phyloP scores from a whole-genome alignment of 2,329 filamentous ascomycete genomes.

The Lizonia empirigonia region DNA sequence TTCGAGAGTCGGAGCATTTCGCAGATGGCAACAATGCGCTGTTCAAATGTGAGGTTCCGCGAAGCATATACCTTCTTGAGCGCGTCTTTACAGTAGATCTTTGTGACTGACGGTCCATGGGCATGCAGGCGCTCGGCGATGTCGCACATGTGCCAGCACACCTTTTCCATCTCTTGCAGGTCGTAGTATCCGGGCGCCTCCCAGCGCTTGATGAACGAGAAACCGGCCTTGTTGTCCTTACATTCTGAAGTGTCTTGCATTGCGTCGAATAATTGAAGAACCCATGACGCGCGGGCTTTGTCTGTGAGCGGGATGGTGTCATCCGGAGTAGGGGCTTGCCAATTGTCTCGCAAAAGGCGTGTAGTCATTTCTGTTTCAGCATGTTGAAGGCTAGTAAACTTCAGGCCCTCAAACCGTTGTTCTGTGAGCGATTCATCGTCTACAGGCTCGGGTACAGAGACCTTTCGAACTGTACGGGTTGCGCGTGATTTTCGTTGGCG shows the following conservation, averaged over 20 bases:
- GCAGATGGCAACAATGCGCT: constrained; percentile 16
- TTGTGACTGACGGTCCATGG: constrained; percentile 4
- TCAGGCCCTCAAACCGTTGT: background rate
- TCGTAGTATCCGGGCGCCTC: constrained; percentile 8
- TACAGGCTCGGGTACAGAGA: background rate
- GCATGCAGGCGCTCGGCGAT: constrained; percentile 13
- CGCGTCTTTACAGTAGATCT: constrained; percentile 8
- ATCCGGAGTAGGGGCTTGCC: constrained; percentile 8
- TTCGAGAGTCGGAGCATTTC: constrained; percentile 14
- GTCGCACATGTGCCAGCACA: constrained; percentile 20
- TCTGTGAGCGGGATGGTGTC: constrained; percentile 5
- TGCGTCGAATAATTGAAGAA: constrained; percentile 8
- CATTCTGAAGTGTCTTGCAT: constrained; percentile 10
- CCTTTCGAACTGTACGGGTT: background rate
- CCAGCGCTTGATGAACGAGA: constrained; percentile 15
- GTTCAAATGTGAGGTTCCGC: constrained; percentile 10
- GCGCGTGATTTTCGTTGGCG: background rate
- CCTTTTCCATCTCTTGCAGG: constrained; percentile 15
- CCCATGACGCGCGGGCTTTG: constrained; percentile 3
- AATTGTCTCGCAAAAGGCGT: background rate
- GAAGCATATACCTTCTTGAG: constrained; percentile 5
- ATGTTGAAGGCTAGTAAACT: background rate
- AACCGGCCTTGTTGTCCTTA: constrained; percentile 7
- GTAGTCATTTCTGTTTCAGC: constrained; percentile 6
- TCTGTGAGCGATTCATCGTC: background rate